A percentile compares a stretch with the other conserved stretches of the same genome.
Conservation (phyloP, 305 asterid genomes). For the Solanum hybrid region DNA sequence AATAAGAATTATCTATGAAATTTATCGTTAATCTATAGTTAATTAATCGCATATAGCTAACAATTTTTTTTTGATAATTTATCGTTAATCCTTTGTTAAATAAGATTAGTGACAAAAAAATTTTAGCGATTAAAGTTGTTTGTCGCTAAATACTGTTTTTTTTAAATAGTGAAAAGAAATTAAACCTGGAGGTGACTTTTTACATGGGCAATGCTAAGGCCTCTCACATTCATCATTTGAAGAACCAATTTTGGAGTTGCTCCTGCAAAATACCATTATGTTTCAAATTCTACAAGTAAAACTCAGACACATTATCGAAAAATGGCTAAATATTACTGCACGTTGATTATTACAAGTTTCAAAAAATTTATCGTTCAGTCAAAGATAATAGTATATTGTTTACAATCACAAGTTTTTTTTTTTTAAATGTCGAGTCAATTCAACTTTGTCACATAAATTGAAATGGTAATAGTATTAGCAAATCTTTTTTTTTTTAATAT, state of each 20-base stretch:
- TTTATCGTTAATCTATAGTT: not conserved
- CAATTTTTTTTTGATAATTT: not conserved
- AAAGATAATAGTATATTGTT: not conserved
- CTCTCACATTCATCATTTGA: constrained; percentile 77
- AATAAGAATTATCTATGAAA: not conserved
- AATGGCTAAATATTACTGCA: not conserved
- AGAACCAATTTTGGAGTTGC: constrained; percentile 93
- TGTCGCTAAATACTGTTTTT: not conserved
- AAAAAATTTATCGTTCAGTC: not conserved
- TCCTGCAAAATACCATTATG: constrained; percentile 25
- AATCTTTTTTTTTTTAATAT: not conserved
- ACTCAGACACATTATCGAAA: not conserved
- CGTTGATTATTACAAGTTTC: not conserved
- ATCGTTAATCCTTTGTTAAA: not conserved
- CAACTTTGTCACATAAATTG: not conserved
- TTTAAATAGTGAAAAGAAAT: not conserved
- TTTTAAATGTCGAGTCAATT: not conserved
- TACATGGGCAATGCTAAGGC: constrained; percentile 84
- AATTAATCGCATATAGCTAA: not conserved
- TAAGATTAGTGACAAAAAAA: not conserved
- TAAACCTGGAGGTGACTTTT: constrained; percentile 91
- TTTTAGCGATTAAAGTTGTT: not conserved
- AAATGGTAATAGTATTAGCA: not conserved
- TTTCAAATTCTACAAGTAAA: not conserved
- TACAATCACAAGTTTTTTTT: not conserved